phyloP scores from a whole-genome alignment of 2,329 filamentous ascomycete species.

The Ceratocystis destructans region DNA sequence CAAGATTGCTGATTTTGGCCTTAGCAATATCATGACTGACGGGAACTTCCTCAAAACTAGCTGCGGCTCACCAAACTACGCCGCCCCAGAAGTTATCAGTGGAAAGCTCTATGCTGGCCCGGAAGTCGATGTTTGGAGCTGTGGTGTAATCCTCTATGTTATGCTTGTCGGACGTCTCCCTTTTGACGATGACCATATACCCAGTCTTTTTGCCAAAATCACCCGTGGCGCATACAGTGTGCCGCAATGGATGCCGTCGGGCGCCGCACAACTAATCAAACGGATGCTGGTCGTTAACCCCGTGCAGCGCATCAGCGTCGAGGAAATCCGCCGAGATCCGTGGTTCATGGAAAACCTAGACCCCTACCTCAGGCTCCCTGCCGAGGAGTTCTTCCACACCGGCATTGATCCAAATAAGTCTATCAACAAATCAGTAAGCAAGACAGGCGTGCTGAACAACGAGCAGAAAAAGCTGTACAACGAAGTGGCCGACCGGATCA shows the following conservation, averaged over 20 bases:
- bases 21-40: slow-evolving; percentile 99
- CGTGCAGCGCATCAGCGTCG: slow-evolving; percentile 83
- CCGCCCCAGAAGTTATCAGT: slow-evolving; percentile 92
- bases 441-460: slow-evolving; percentile 63
- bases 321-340: slow-evolving; percentile 80
- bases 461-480: slow-evolving; percentile 87
- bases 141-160: slow-evolving; percentile 80
- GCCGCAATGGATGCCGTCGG: slow-evolving; percentile 77
- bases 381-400: slow-evolving; percentile 85
- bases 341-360: slow-evolving; percentile 89
- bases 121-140: slow-evolving; percentile 97
- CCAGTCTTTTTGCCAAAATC: slow-evolving; percentile 94
- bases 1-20: slow-evolving; percentile 96
- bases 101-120: slow-evolving; percentile 95
- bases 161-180: slow-evolving; percentile 70
- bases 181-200: slow-evolving; percentile 98
- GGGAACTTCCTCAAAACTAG: slow-evolving; percentile 98
- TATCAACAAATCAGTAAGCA: slow-evolving; percentile 72
- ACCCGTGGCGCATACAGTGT: slow-evolving; percentile 86
- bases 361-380: slow-evolving; percentile 70
- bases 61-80: slow-evolving; percentile 96
- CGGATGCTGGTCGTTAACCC: slow-evolving; percentile 93
- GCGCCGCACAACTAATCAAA: slow-evolving; percentile 69
- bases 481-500: slow-evolving; percentile 86
- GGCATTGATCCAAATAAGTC: slow-evolving; percentile 88